Evolutionary conservation across 2,329 filamentous ascomycete species (phyloP).

Genomic region (Pestalotiopsis fici): DNA sequence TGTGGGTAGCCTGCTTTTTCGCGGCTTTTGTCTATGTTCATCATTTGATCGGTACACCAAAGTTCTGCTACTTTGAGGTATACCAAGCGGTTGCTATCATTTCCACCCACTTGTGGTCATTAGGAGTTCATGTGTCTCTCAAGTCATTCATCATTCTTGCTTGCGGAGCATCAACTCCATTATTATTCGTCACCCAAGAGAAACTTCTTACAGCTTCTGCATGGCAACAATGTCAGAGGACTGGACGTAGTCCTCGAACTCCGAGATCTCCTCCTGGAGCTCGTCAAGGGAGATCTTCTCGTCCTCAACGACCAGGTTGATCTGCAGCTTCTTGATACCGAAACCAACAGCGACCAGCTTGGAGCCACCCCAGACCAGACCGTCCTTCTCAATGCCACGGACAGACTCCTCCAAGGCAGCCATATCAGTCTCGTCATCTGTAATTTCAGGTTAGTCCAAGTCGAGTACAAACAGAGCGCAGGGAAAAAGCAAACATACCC

Average conservation of each 20-base stretch:
- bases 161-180: slow-evolving; percentile 18
- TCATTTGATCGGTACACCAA: neutral
- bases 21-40: slow-evolving; percentile 9
- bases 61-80: neutral
- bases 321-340: slow-evolving; percentile 99
- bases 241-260: slow-evolving; percentile 94
- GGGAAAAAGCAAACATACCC: slow-evolving; percentile 64
- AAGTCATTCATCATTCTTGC: slow-evolving; percentile 31
- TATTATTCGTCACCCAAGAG: slow-evolving; percentile 16
- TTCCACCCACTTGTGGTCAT: slow-evolving; percentile 27
- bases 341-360: slow-evolving; percentile 89
- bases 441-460: slow-evolving; percentile 12
- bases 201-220: slow-evolving; percentile 77
- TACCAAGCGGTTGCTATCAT: slow-evolving; percentile 2
- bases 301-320: slow-evolving; percentile 96
- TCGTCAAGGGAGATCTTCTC: slow-evolving; percentile 90
- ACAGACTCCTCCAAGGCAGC: slow-evolving; percentile 77
- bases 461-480: neutral
- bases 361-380: slow-evolving; percentile 93
- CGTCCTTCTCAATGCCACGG: slow-evolving; percentile 83
- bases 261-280: slow-evolving; percentile 80
- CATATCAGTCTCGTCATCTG: slow-evolving; percentile 94
- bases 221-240: slow-evolving; percentile 88
- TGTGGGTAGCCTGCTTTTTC: neutral
- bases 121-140: slow-evolving; percentile 24